These are phyloP conservation scores for Mortierella antarctica DNA, from an alignment of 192 early-diverging fungal species.

Conservation along the genomic window DNA sequence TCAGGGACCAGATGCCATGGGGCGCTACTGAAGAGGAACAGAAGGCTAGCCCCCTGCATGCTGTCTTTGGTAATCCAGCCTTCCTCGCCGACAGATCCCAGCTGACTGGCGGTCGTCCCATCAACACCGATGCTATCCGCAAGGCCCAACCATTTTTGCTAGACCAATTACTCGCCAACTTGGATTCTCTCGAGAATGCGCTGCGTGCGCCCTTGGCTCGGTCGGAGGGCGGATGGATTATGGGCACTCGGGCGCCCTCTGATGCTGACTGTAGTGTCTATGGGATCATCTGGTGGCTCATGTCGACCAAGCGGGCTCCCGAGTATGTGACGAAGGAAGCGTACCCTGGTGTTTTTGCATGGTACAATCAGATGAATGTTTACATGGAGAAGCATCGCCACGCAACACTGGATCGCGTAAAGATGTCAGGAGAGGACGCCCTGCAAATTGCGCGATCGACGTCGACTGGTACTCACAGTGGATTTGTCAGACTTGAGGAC, in stretches of 20 bases:
- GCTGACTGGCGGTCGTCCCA: constrained; percentile 10
- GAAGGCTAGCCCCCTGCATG: constrained; percentile 23
- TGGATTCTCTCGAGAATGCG: constrained; percentile 32
- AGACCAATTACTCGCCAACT: constrained; percentile 25
- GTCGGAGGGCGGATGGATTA: constrained; percentile 39
- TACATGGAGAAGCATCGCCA: constrained; percentile 31
- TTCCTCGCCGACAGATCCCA: constrained; percentile 39
- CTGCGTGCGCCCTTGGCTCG: constrained; percentile 6
- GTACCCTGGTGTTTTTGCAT: constrained; percentile 41
- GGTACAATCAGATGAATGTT: constrained; percentile 36
- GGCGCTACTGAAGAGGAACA: constrained; percentile 32
- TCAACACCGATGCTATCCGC: constrained; percentile 20
- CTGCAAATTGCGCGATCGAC: constrained; percentile 28
- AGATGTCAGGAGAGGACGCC: constrained; percentile 46
- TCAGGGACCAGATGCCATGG: constrained; percentile 42
- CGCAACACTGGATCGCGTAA: constrained; percentile 20
- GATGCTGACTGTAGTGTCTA: constrained; percentile 39
- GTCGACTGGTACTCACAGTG: not conserved
- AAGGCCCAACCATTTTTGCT: constrained; percentile 16
- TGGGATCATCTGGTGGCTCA: constrained; percentile 35
- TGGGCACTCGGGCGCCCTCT: constrained; percentile 27
- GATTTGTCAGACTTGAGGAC: constrained; percentile 1
- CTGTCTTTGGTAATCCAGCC: constrained; percentile 16
- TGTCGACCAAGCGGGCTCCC: constrained; percentile 14
- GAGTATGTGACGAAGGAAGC: constrained; percentile 10